These are phyloP conservation scores for Colletotrichum neosansevieriae DNA, from an alignment of 2,329 filamentous ascomycete species.

Conservation along the genomic window DNA sequence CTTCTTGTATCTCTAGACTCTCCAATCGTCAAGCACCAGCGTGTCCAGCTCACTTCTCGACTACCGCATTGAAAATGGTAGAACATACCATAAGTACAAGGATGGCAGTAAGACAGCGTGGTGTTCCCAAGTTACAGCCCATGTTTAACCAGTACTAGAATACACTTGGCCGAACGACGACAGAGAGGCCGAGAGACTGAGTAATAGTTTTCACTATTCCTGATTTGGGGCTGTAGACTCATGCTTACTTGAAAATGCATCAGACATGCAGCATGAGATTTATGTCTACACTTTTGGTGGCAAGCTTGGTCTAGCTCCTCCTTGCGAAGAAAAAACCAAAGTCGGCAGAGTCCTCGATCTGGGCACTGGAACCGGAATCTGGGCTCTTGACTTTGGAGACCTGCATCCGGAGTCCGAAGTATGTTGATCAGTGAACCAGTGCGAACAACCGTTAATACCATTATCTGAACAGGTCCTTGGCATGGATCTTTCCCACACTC, in stretches of 20 bases:
- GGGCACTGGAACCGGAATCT: neutral
- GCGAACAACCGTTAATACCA: neutral
- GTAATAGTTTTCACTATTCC: too few relatives aligned
- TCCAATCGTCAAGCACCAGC: neutral
- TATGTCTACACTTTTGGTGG: neutral
- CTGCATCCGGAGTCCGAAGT: neutral
- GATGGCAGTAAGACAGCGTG: neutral
- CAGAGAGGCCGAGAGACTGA: neutral
- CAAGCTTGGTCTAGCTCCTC: neutral
- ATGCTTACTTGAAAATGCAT: neutral
- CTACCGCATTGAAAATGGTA: neutral
- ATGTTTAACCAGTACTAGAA: neutral
- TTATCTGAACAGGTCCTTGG: neutral
- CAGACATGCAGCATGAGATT: neutral
- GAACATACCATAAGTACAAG: neutral
- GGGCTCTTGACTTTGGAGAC: neutral
- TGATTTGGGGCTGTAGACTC: neutral
- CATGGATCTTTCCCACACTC: neutral
- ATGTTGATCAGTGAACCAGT: neutral
- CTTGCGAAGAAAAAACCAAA: neutral
- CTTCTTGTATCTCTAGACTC: neutral
- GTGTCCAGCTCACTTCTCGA: neutral
- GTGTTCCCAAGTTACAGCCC: neutral
- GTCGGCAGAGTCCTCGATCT: neutral
- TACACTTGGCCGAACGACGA: constrained; percentile 5